These are phyloP conservation scores for Erodium moschatum DNA, from an alignment of 441 rosid genomes.

Conservation along the genomic window DNA sequence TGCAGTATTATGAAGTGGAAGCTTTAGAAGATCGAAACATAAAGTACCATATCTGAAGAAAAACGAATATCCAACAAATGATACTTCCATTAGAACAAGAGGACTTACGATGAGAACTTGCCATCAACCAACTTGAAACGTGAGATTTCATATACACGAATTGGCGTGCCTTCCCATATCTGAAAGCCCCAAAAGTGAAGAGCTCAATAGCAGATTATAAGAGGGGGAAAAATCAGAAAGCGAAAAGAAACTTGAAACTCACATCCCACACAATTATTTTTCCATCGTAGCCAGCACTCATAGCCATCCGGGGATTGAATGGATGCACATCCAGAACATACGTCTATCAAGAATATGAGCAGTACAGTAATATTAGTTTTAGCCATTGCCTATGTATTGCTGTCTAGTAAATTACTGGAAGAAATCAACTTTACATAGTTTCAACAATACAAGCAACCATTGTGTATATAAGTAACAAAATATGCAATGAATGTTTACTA, in stretches of 20 bases:
- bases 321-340: conserved; percentile 99
- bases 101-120: conserved; percentile 96
- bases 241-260: conserved; percentile 27
- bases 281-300: conserved; percentile 99
- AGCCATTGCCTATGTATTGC: neutral
- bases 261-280: conserved; percentile 97
- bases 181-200: conserved; percentile 29
- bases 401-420: neutral
- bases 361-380: conserved; percentile 18
- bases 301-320: conserved; percentile 93
- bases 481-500: neutral
- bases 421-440: neutral
- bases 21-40: neutral
- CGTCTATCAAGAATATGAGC: conserved; percentile 45
- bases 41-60: conserved; percentile 12
- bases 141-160: conserved; percentile 74
- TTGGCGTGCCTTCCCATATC: conserved; percentile 99
- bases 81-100: neutral
- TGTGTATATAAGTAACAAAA: neutral
- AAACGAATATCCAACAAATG: neutral
- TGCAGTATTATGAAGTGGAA: neutral
- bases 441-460: neutral
- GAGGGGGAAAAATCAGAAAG: conserved; percentile 25
- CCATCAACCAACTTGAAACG: conserved; percentile 93
- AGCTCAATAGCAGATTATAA: conserved; percentile 14